Percentiles rank a stretch among this genome's conserved stretches.
Evolutionary conservation across 495 filamentous ascomycete species (phyloP).

Genomic region (Penicillium argentinense): DNA sequence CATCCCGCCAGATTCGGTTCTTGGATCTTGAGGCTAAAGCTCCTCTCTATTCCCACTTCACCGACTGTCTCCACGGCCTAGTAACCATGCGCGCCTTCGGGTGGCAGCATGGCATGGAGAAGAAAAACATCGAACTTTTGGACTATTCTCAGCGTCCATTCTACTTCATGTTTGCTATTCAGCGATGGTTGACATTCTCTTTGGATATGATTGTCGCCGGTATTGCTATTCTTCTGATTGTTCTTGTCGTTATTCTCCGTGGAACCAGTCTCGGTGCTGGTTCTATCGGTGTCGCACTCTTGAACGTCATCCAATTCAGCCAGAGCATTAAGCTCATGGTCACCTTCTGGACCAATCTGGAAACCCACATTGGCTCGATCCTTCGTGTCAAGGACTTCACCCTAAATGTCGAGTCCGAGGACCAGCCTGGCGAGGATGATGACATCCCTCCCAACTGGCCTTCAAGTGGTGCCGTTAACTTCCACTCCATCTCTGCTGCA

Average conservation of each 20-base stretch:
- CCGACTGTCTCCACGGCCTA: conserved; percentile 51
- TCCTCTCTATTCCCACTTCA: conserved; percentile 58
- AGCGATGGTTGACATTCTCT: conserved; percentile 54
- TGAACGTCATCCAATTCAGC: conserved; percentile 58
- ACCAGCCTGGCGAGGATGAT: conserved; percentile 39
- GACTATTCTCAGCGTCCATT: conserved; percentile 60
- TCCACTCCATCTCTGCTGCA: conserved; percentile 42
- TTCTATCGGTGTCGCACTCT: conserved; percentile 56
- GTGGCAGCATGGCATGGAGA: conserved; percentile 47
- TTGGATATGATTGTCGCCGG: conserved; percentile 50
- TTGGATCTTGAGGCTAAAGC: conserved; percentile 63
- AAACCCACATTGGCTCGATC: conserved; percentile 58
- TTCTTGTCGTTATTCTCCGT: conserved; percentile 44
- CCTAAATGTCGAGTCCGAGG: conserved; percentile 48
- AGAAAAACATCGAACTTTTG: conserved; percentile 49
- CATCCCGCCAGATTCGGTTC: conserved; percentile 62
- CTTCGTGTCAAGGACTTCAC: conserved; percentile 59
- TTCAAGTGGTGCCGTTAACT: conserved; percentile 48
- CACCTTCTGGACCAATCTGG: conserved; percentile 58
- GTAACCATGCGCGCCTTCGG: conserved; percentile 58
- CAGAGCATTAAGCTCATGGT: conserved; percentile 51
- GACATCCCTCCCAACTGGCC: conserved; percentile 50
- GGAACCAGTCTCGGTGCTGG: conserved; percentile 43
- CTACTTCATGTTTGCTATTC: conserved; percentile 56
- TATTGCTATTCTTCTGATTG: conserved; percentile 48